Base-by-base conservation (phyloP, 768 basidiomycete species). In the Tricholoma matsutake region DNA sequence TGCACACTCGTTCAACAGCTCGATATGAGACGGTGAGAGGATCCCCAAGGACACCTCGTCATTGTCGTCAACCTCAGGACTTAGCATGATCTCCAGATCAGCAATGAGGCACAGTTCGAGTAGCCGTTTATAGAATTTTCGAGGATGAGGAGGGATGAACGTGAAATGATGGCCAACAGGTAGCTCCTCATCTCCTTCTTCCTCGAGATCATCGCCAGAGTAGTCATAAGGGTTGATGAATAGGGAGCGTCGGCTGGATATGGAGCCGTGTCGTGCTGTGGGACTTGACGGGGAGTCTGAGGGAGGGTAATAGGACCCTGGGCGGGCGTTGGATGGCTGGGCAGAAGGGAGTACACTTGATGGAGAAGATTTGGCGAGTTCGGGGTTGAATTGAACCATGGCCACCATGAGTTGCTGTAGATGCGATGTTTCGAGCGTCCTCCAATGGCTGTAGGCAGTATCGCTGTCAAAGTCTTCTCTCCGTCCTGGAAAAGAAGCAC, bases 11-110 rank as follows among this genome's bases (percentile, higher is more conserved):
- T 88, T 89, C 65, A 98, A 83, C 37, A 99, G 78, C 59, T 91
- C 89, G 43, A 93, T 79, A 70, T 98, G 93, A 10, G 82, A 71
- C 1, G 83, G 70, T 3, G 93, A 93, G 16, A 99, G 75, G 59
- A 99, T 98, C 6, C 93, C 92, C 37, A 98, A 78, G 0, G 95
- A 92, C 14, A 99, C 96, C 76, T 98, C 95, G 65, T 98, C 93
- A 66, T 93, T 91, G 65, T 94, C 93, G 51, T 94, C 89, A n/a
- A 98, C 88, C 60, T 91, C 90, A 4, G 92, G 90, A 51, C 89
- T 89, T 54, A 90, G 81, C 91, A 99, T 94, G 37, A 87, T 84
- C 69, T 94, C 92, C 60, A 98, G 78, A 71, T 99, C 97, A 28
- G 83, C 81, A 25, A 88, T 80, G 51, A 99, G 84, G 69, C 94